A percentile compares a stretch with the other conserved stretches of the same genome.
phyloP scores from a whole-genome alignment of 164 flowering plant species.

The Berberis thunbergii region DNA sequence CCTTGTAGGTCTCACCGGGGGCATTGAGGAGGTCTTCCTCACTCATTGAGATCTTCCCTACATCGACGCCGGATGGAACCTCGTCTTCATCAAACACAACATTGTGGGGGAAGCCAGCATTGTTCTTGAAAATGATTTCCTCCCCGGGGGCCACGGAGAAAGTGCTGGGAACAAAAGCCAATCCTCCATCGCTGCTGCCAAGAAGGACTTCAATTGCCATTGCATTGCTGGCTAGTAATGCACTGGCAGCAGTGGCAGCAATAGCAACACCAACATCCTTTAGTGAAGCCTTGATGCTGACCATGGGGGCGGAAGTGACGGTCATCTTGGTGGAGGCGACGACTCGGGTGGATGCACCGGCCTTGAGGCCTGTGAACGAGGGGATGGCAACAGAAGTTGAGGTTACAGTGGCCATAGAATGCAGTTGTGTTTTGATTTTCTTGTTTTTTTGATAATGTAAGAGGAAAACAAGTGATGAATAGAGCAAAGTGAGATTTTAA shows the following conservation, averaged over 20 bases:
- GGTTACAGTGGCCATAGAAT: constrained; percentile 49
- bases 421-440: not conserved
- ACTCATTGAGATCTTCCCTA: constrained; percentile 61
- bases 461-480: constrained; percentile 5
- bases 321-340: constrained; percentile 20
- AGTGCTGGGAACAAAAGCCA: constrained; percentile 60
- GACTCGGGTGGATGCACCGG: constrained; percentile 17
- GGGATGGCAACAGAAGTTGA: constrained; percentile 63
- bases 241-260: constrained; percentile 70
- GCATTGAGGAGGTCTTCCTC: constrained; percentile 74
- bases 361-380: constrained; percentile 68
- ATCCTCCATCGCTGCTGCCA: constrained; percentile 49
- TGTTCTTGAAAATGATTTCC: constrained; percentile 90
- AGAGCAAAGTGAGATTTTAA: constrained; percentile 4
- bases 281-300: constrained; percentile 46
- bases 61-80: constrained; percentile 77
- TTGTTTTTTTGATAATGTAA: not conserved
- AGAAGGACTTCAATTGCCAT: constrained; percentile 67
- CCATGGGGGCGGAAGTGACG: constrained; percentile 23
- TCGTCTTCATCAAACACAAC: constrained; percentile 82
- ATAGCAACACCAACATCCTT: constrained; percentile 57
- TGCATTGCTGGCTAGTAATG: constrained; percentile 65
- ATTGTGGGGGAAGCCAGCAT: constrained; percentile 96
- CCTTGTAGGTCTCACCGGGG: constrained; percentile 57
- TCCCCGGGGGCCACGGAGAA: constrained; percentile 60